These are phyloP conservation scores for Arthroderma sp. DNA, from an alignment of 2,329 filamentous ascomycete genomes.

Conservation along the genomic window DNA sequence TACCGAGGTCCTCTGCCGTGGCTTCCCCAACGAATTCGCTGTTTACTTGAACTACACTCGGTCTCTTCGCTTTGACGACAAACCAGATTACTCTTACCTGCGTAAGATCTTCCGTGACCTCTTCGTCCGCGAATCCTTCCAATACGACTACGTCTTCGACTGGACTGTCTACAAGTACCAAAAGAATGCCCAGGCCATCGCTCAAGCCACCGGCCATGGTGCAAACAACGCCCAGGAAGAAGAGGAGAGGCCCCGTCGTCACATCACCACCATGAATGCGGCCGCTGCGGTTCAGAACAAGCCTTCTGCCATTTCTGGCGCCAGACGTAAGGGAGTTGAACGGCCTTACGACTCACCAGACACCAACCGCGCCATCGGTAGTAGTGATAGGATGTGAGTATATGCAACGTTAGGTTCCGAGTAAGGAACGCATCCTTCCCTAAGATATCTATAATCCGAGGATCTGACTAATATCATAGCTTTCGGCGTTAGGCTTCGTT, in stretches of 20 bases:
- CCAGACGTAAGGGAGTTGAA: constrained; percentile 74
- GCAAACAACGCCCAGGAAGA: constrained; percentile 56
- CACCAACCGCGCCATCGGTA: constrained; percentile 61
- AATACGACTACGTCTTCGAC: constrained; percentile 99
- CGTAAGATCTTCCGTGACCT: constrained; percentile 99
- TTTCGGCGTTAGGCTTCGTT: constrained; percentile 76
- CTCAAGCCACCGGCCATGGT: constrained; percentile 59
- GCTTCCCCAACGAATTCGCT: constrained; percentile 98
- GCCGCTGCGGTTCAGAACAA: constrained; percentile 47
- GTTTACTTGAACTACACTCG: constrained; percentile 99
- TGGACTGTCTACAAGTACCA: constrained; percentile 99
- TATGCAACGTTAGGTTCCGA: constrained; percentile 58
- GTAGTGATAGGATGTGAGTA: constrained; percentile 95
- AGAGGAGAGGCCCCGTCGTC: constrained; percentile 59
- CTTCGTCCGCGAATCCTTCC: constrained; percentile 97
- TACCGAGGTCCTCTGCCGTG: constrained; percentile 94
- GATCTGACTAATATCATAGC: constrained; percentile 69
- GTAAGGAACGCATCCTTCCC: constrained; percentile 71
- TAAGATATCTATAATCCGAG: constrained; percentile 50
- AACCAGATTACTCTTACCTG: constrained; percentile 98
- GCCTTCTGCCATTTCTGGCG: constrained; percentile 59
- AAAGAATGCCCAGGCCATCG: constrained; percentile 95
- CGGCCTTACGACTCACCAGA: constrained; percentile 53
- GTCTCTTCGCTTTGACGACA: constrained; percentile 96
- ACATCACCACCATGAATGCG: constrained; percentile 52